Evolutionary conservation across 78 protist species (phyloP).

Genomic region (Dictyostelium citrinum): DNA sequence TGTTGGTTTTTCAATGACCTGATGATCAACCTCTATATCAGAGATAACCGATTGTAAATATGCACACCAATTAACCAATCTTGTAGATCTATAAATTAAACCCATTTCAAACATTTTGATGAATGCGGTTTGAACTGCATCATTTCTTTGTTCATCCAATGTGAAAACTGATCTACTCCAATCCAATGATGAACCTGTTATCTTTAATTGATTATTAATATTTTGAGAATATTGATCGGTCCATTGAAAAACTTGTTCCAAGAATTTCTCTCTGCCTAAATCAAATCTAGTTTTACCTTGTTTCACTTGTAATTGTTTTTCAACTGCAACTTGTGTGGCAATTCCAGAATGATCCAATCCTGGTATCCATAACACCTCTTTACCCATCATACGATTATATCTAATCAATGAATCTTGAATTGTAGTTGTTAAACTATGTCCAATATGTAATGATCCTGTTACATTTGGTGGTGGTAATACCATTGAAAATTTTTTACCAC

Average conservation of each 20-base stretch:
- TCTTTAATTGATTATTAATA: slow-evolving; percentile 80
- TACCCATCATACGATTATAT: slow-evolving; percentile 89
- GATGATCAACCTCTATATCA: slow-evolving; percentile 91
- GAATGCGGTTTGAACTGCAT: slow-evolving; percentile 92
- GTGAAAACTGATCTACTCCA: slow-evolving; percentile 94
- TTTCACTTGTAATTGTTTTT: slow-evolving; percentile 35
- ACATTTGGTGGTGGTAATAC: slow-evolving; percentile 98
- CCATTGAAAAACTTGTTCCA: slow-evolving; percentile 91
- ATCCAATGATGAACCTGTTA: slow-evolving; percentile 91
- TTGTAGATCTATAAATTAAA: slow-evolving; percentile 77
- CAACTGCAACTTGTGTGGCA: slow-evolving; percentile 96
- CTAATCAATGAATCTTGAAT: slow-evolving; percentile 86
- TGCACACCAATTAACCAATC: slow-evolving; percentile 94
- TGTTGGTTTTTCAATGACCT: slow-evolving; percentile 13
- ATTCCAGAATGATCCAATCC: slow-evolving; percentile 98
- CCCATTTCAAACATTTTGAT: slow-evolving; percentile 65
- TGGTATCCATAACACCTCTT: slow-evolving; percentile 91
- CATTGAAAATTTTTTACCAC: slow-evolving; percentile 69
- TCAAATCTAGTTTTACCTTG: slow-evolving; percentile 65
- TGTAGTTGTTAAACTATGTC: slow-evolving; percentile 95
- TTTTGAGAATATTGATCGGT: slow-evolving; percentile 78
- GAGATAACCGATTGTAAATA: slow-evolving; percentile 92
- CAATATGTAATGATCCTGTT: slow-evolving; percentile 97
- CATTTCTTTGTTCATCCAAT: slow-evolving; percentile 63
- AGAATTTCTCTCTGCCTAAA: slow-evolving; percentile 83